Percentiles rank a stretch among this genome's conserved stretches.
Evolutionary conservation across 1,284 basidiomycete species (phyloP).

Genomic region (Naganishia cerealis): DNA sequence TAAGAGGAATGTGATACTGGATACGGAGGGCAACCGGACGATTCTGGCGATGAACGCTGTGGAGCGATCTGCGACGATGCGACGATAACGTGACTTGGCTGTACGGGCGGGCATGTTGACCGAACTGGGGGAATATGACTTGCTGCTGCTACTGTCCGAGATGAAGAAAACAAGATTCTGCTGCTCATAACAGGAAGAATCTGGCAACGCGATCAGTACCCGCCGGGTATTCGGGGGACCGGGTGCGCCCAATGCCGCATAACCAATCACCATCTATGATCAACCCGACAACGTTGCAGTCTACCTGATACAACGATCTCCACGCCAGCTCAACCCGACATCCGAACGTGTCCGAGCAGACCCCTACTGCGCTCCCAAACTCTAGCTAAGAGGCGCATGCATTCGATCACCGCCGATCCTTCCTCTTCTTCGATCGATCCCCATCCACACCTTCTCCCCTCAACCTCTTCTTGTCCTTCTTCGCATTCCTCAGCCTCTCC

Average conservation of each 20-base stretch:
- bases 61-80: constrained; percentile 10
- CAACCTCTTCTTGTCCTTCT: constrained; percentile 37
- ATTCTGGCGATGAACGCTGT: constrained; percentile 8
- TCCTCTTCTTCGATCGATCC: constrained; percentile 27
- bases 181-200: not conserved
- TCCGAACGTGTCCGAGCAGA: not conserved
- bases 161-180: not conserved
- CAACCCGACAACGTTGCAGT: not conserved
- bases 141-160: not conserved
- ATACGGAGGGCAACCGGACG: constrained; percentile 10
- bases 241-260: constrained; percentile 4
- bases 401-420: constrained; percentile 16
- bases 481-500: constrained; percentile 20
- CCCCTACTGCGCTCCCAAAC: not conserved
- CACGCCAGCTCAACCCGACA: not conserved
- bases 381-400: not conserved
- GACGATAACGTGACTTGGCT: constrained; percentile 8
- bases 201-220: constrained; percentile 5
- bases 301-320: not conserved
- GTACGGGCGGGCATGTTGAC: constrained; percentile 12
- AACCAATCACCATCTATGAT: not conserved
- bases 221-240: constrained; percentile 16
- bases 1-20: constrained; percentile 22
- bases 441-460: constrained; percentile 19
- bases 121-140: not conserved